Base-by-base conservation (phyloP, 257 asterid species). In the Forsythia suspensa region DNA sequence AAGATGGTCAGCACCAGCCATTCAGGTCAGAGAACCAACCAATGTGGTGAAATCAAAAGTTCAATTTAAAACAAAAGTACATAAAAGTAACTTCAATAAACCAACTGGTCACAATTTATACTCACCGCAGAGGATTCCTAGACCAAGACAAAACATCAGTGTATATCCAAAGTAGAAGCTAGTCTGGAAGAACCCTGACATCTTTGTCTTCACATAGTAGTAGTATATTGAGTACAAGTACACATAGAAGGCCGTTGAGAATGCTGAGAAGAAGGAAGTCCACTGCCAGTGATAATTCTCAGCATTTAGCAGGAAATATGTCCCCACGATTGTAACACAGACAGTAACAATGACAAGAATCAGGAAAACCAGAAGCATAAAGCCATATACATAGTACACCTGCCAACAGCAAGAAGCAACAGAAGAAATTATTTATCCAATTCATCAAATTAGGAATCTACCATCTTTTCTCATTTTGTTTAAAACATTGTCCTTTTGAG, bases 281-380 rank as follows among this genome's bases (percentile, higher is more conserved):
- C 94, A 90, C 36, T 90, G 92, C 92, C 94, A 90, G 74, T 90
- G 91, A 86, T 90, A 90, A 80, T 90, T 90, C 88, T 90, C 94
- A 40, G 94, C 94, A 82, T 90, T 90, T 70, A 90, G 86, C 81
- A 90, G 80, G 88, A 90, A 90, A 78, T 90, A 90, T 34, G 91
- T 85, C 24, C 94, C 89, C 70, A 90, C 94, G 66, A 90, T 86
- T 10, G 94, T 90, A 79, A 90, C 91, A 57, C 89, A 90, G 44
- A 88, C 86, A 8, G 94, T 90, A 57, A 90, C 94, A 81, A 88
- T 89, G 34, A 86, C 48, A 80, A 90, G 92, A 78, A 90, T 90
- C 79, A 88, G 74, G 87, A 90, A 90, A 29, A 90, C 94, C 76
- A 90, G 84, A 77, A 90, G 91, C 94, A 90, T 90, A 78, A 90